Base-by-base conservation (phyloP, 495 filamentous ascomycete species). In the Aspergillus heteromorphus region DNA sequence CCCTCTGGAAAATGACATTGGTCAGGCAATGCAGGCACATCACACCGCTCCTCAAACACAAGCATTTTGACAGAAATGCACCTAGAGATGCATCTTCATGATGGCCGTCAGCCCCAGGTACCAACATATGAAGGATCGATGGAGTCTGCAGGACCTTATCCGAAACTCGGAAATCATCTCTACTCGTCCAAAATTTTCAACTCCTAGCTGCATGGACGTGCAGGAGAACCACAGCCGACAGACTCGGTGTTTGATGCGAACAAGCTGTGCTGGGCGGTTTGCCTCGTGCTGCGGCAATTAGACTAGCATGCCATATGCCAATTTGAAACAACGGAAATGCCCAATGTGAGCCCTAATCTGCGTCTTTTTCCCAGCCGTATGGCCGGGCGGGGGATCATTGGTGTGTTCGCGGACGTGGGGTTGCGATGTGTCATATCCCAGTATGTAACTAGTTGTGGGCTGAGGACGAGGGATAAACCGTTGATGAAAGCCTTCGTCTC, bases 31-130 rank as follows among this genome's bases (percentile, higher is more conserved):
- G 48, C 31, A 48, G 21, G 25, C 30, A 19, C 23, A 53, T 57
- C 55, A 57, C 49, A 53, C 55, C 49, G 51, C 56, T 45, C 10
- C 18, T 45, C 40, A 52, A 45, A 14, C 36, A 31, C 36, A 38
- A 38, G 34, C 34, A 38, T 38, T 38, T 13, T 38, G 34, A 38
- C 34, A 9, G 34, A 38, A n/a, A 13, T 5, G 11, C 13, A 9
- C 11, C 5, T 13, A 38, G 11, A 14, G 11, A n/a, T 38, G n/a
- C 34, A 38, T 13, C 13, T 38, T 9, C 13, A 38, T 38, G 34
- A 36, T 10, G 2, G 31, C 13, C 31, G 11, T 13, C 23, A 27
- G 23, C 7, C 23, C 3, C 4, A 3, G 4, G 31, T 34, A 5
- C 34, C 34, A n/a, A 13, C n/a, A 13, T n/a, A 38, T 14, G 11